Base-by-base conservation (phyloP, 1,284 basidiomycete genomes). In the Leccinum pachyderme region DNA sequence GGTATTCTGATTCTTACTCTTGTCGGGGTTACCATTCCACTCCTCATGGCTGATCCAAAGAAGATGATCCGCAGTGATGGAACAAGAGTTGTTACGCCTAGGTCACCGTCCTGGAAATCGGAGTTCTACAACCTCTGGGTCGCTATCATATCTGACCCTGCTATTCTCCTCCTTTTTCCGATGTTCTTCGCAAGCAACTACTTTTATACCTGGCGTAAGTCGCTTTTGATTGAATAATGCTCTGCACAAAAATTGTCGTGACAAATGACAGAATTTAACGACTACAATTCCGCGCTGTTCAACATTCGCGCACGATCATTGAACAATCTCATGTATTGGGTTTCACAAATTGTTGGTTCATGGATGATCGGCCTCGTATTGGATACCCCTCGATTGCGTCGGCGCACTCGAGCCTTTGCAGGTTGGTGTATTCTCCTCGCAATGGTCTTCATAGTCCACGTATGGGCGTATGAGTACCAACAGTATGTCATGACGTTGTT, bases 381-480 rank as follows among this genome's bases (percentile, higher is more conserved):
- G 32, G 80, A 81, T 56, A 71, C 70, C 54, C 62, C 65, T 33
- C 63, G 65, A 8, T 68, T 78, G 53, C 66, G 73, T 5, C 73
- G 81, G 49, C 74, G 77, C 8, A 61, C 70, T 41, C 77, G 81
- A 15, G 81, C 81, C 1, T 80, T 80, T 64, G 53, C 64, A 1
- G 79, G 75, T 7, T 81, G 81, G 77, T 46, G 47, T 5, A 68
- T 81, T 37, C 67, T 82, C 12, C 58, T 81, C 24, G 51, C 64
- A 39, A 75, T 81, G 68, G 75, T 78, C 24, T 77, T 81, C 57
- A 66, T 74, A 33, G 75, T 81, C 13, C 81, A 82, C 59, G 73
- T 72, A 7, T 81, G 79, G 75, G 73, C 73, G 0, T 82, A 76
- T 58, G 73, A 78, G 59, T 81, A 81, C 57, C 81, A 82, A 58